These are phyloP conservation scores for Hypoxylon sp. DNA, from an alignment of 2,329 filamentous ascomycete genomes.

Conservation along the genomic window DNA sequence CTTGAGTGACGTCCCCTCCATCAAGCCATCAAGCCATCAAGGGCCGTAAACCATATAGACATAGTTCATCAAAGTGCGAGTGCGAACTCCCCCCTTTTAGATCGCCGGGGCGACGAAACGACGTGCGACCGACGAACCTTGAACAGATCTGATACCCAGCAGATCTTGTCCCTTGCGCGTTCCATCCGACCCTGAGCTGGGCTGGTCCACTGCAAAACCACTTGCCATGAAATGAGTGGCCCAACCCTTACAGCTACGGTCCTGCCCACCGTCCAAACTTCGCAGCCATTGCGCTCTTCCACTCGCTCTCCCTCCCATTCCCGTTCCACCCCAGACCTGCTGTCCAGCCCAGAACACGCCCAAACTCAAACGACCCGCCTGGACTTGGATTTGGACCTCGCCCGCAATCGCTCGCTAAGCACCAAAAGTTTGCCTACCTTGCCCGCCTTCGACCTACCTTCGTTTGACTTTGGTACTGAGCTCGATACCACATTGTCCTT, in stretches of 20 bases:
- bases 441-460: conserved; percentile 63
- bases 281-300: conserved; percentile 49
- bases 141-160: conserved; percentile 28
- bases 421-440: conserved; percentile 54
- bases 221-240: conserved; percentile 59
- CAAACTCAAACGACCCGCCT: conserved; percentile 24
- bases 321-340: conserved; percentile 47
- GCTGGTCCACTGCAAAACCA: conserved; percentile 41
- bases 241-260: conserved; percentile 55
- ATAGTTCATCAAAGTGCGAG: conserved; percentile 7
- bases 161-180: conserved; percentile 29
- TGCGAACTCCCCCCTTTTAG: conserved; percentile 22
- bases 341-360: conserved; percentile 22
- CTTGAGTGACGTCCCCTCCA: conserved; percentile 25
- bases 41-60: conserved; percentile 9
- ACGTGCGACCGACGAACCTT: neutral
- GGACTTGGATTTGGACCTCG: conserved; percentile 15
- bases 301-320: conserved; percentile 51
- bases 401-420: conserved; percentile 43
- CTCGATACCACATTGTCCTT: conserved; percentile 61
- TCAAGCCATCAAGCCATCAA: too few species aligned
- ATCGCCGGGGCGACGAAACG: conserved; percentile 27
- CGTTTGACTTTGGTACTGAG: conserved; percentile 63
- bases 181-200: conserved; percentile 29
- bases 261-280: conserved; percentile 56